Evolutionary conservation across 2,329 filamentous ascomycete species (phyloP), one percentile per base, ranked within the genome.

Genomic region (Penicillium sp.): DNA sequence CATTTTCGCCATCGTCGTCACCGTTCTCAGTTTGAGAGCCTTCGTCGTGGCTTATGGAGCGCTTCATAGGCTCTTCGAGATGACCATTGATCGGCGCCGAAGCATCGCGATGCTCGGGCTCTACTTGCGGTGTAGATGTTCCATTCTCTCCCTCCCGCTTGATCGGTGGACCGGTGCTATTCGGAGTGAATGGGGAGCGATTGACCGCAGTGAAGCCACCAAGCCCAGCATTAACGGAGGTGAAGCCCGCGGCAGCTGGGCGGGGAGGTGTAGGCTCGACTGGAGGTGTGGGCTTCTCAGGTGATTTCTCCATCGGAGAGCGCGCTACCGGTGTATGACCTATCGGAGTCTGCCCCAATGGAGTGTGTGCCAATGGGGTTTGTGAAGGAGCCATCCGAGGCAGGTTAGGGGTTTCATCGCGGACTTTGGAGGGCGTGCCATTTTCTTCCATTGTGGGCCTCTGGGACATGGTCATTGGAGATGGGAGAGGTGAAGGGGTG

Each of bases 401-500:
- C 39, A 85, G 75, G 4, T 87, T 83, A 1, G 91, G 88, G 1
- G 90, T 92, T 45, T 90, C 86, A 4, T 81, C 83, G 49, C 82
- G 77, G 1, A 83, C 71, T 39, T 72, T 72, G 21, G 74, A 67
- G 18, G 82, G 78, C 3, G 81, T 82, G 18, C 72, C 60, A 66
- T 54, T 79, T 71, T 57, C 79, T 58, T 58, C 63, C 11, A 67
- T 52, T 6, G 65, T 58, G 11, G 68, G 59, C 54, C 72, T 70
- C 58, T 79, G 82, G 63, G 80, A 92, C 68, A 91, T 79, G 1
- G 92, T 92, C 68, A 91, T 79, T 1, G 93, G 92, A 32, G 86
- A 88, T 75, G 91, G 74, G 69, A 88, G 75, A 3, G 93, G 92
- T 4, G 86, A 88, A 16, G 87, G 86, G 0, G 92, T 97, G 57